phyloP scores from a whole-genome alignment of 352 stramenopile genomes.

The Phytopythium montanum region DNA sequence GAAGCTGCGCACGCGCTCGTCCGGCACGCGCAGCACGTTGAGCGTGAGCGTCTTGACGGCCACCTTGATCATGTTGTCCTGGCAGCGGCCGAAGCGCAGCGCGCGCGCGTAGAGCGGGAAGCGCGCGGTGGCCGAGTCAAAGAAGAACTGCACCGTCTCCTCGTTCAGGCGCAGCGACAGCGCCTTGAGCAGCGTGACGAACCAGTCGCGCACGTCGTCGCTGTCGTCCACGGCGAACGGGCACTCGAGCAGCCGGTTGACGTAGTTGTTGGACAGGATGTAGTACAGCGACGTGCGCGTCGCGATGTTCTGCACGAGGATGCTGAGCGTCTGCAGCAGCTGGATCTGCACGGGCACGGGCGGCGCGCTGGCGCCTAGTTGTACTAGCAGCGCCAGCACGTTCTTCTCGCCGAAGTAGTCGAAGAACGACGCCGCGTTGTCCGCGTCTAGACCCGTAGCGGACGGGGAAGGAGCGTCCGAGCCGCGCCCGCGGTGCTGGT shows the following conservation, averaged over 20 bases:
- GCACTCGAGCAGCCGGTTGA: slow-evolving; percentile 92
- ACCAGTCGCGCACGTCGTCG: slow-evolving; percentile 89
- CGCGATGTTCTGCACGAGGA: slow-evolving; percentile 89
- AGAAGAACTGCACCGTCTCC: slow-evolving; percentile 90
- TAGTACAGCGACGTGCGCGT: slow-evolving; percentile 92
- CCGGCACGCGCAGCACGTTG: slow-evolving; percentile 76
- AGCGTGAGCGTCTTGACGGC: slow-evolving; percentile 86
- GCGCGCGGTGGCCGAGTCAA: slow-evolving; percentile 43
- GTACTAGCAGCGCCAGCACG: slow-evolving; percentile 90
- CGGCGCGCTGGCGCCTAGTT: slow-evolving; percentile 57
- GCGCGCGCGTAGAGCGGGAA: slow-evolving; percentile 80
- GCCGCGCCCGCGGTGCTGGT: slow-evolving; percentile 57
- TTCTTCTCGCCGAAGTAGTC: slow-evolving; percentile 98
- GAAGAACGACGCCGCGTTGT: slow-evolving; percentile 78
- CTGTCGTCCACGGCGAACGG: slow-evolving; percentile 57
- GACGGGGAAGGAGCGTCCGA: slow-evolving; percentile 6
- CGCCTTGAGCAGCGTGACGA: slow-evolving; percentile 86
- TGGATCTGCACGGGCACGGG: slow-evolving; percentile 86
- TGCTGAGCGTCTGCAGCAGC: slow-evolving; percentile 91
- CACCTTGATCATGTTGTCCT: slow-evolving; percentile 84
- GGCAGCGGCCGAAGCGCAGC: slow-evolving; percentile 62
- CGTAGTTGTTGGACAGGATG: slow-evolving; percentile 93
- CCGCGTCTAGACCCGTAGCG: slow-evolving; percentile 9
- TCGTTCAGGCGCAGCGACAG: slow-evolving; percentile 82
- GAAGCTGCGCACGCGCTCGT: slow-evolving; percentile 74